Evolutionary conservation across 2,329 filamentous ascomycete genomes (phyloP).

Genomic region (Microsporum audouinii): DNA sequence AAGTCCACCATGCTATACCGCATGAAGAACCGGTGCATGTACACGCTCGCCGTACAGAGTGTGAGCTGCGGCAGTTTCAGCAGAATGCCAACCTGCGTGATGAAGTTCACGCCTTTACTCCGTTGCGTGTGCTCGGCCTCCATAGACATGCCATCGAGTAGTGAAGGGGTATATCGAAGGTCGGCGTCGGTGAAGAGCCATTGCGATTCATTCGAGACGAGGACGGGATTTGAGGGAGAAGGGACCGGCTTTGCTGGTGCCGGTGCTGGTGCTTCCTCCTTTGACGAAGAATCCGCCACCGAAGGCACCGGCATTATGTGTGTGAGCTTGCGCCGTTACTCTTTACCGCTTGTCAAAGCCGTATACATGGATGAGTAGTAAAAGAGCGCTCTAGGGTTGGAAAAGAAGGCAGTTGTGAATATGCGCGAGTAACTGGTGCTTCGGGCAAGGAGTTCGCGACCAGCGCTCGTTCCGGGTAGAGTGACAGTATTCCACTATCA

Average conservation of each 20-base stretch:
- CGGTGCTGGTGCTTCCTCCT: not conserved
- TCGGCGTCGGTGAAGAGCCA: constrained; percentile 87
- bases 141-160: constrained; percentile 65
- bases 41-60: constrained; percentile 80
- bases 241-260: not conserved
- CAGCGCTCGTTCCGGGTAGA: not conserved
- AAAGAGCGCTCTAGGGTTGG: too few species aligned
- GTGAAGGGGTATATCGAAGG: constrained; percentile 68
- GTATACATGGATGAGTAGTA: too few species aligned
- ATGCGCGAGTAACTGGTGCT: not conserved
- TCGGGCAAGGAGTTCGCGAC: not conserved
- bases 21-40: constrained; percentile 96
- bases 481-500: not conserved
- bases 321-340: not conserved
- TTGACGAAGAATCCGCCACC: not conserved
- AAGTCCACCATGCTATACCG: constrained; percentile 67
- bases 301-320: not conserved
- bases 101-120: constrained; percentile 92
- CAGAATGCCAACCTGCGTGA: constrained; percentile 84
- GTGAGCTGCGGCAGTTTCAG: constrained; percentile 87
- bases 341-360: not conserved
- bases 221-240: constrained; percentile 35
- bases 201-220: constrained; percentile 53
- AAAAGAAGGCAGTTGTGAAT: too few species aligned
- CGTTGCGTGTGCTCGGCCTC: constrained; percentile 69